A percentile compares a stretch with the other conserved stretches of the same genome.
These are phyloP conservation scores for Nyssa sinensis DNA, from an alignment of 148 eudicot genomes.

Conservation along the genomic window DNA sequence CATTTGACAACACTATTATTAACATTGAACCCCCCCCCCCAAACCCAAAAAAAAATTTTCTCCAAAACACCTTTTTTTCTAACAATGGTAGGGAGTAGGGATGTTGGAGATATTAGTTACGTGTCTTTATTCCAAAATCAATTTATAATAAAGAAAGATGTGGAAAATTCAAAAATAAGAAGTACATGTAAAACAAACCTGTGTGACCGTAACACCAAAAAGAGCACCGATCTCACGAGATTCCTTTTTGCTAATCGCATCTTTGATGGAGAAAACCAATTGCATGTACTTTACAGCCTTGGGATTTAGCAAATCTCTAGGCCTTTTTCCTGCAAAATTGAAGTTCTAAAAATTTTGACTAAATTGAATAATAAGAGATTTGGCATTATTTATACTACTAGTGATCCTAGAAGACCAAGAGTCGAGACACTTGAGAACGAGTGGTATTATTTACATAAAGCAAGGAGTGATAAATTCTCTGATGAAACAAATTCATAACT, in stretches of 20 bases:
- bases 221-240: slow-evolving; percentile 82
- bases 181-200: slow-evolving; percentile 47
- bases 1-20: too few relatives aligned
- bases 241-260: slow-evolving; percentile 82
- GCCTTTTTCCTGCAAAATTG: slow-evolving; percentile 89
- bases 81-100: too few relatives aligned
- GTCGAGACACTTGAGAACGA: background rate
- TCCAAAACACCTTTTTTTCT: too few relatives aligned
- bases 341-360: background rate
- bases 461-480: background rate
- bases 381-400: background rate
- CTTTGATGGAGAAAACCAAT: slow-evolving; percentile 76
- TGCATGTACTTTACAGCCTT: slow-evolving; percentile 90
- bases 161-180: background rate
- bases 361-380: background rate
- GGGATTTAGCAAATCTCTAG: slow-evolving; percentile 81
- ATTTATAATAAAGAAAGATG: background rate
- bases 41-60: too few relatives aligned
- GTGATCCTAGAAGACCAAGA: background rate
- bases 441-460: too few relatives aligned
- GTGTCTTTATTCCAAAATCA: background rate
- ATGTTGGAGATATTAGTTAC: too few relatives aligned
- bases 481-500: background rate
- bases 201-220: slow-evolving; percentile 86
- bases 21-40: too few relatives aligned